These are phyloP conservation scores for Nannochloropsis granulata DNA, from an alignment of 108 stramenopile species.

Conservation along the genomic window DNA sequence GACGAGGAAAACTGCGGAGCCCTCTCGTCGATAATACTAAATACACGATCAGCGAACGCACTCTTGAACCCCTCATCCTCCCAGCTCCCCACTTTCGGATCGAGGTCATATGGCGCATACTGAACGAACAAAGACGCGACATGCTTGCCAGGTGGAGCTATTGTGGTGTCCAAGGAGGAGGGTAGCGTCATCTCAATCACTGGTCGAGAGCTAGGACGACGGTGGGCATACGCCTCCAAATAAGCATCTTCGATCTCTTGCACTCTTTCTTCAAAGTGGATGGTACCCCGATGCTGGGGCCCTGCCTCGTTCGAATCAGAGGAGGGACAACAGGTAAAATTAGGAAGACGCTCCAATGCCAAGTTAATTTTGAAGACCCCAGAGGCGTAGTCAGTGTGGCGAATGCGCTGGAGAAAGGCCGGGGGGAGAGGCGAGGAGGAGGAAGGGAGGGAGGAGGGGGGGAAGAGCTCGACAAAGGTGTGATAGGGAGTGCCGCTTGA, in stretches of 20 bases:
- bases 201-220: slow-evolving; percentile 13
- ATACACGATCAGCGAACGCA: neutral
- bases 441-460: neutral
- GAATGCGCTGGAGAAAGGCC: neutral
- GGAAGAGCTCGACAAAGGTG: slow-evolving; percentile 13
- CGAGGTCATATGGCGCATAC: slow-evolving; percentile 26
- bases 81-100: slow-evolving; percentile 3
- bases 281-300: slow-evolving; percentile 27
- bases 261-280: slow-evolving; percentile 16
- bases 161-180: slow-evolving; percentile 15
- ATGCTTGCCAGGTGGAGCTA: slow-evolving; percentile 24
- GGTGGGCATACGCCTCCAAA: neutral
- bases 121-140: slow-evolving; percentile 33
- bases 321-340: slow-evolving; percentile 5
- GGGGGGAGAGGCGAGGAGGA: neutral
- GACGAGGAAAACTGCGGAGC: neutral
- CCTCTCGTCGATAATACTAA: neutral
- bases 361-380: slow-evolving; percentile 34
- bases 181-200: slow-evolving; percentile 38
- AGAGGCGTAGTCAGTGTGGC: neutral
- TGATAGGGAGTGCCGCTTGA: slow-evolving; percentile 3
- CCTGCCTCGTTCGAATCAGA: neutral
- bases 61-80: slow-evolving; percentile 5
- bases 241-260: slow-evolving; percentile 15
- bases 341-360: slow-evolving; percentile 7